These are phyloP conservation scores for Xylaria sp. DNA, from an alignment of 2,329 filamentous ascomycete genomes.

Conservation along the genomic window DNA sequence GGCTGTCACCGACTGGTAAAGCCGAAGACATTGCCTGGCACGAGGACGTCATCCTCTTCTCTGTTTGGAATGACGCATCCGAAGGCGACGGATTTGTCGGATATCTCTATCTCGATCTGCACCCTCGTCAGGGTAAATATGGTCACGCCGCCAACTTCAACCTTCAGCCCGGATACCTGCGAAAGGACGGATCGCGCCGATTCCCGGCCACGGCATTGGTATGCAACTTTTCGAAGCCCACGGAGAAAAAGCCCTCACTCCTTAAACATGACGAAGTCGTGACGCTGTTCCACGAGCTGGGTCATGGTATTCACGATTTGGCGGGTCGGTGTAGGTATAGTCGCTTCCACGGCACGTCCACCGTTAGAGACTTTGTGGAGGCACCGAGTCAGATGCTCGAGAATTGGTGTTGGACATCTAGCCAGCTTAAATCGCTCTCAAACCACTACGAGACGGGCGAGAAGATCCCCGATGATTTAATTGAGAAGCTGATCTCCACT, in stretches of 20 bases:
- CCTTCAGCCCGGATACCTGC: constrained; percentile 76
- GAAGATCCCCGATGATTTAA: constrained; percentile 77
- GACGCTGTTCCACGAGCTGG: constrained; percentile 82
- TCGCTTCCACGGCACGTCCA: constrained; percentile 74
- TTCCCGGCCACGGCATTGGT: constrained; percentile 84
- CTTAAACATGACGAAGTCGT: constrained; percentile 86
- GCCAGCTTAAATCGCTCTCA: constrained; percentile 72
- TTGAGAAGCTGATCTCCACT: constrained; percentile 77
- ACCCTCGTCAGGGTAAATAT: constrained; percentile 84
- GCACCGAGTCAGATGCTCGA: constrained; percentile 79
- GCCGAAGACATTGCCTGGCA: constrained; percentile 82
- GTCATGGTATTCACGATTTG: constrained; percentile 76
- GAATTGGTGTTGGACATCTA: constrained; percentile 79
- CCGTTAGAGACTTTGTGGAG: constrained; percentile 76
- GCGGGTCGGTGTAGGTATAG: constrained; percentile 70
- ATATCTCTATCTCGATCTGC: constrained; percentile 84
- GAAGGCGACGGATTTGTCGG: constrained; percentile 79
- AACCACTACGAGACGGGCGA: constrained; percentile 77
- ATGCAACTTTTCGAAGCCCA: constrained; percentile 87
- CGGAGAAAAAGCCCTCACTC: constrained; percentile 77
- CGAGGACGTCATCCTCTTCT: constrained; percentile 83
- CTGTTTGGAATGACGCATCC: constrained; percentile 80
- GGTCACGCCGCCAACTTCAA: constrained; percentile 88
- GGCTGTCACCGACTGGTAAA: constrained; percentile 73
- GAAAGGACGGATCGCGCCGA: constrained; percentile 73